Evolutionary conservation across 176 grass and related monocot genomes (phyloP).

Genomic region (Bromus sterilis): DNA sequence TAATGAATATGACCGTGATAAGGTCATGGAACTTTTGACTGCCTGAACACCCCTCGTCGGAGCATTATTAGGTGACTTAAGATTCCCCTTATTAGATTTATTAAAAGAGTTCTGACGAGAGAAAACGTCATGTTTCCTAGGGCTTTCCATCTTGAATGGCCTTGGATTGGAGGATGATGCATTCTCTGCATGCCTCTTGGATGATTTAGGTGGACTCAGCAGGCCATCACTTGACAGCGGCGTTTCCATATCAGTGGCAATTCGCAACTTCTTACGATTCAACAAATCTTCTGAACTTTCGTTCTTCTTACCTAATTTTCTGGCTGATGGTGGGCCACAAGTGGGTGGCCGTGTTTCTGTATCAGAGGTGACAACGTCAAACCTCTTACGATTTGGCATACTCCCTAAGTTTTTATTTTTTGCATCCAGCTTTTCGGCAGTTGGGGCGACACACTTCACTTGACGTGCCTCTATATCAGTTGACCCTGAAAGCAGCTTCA

Average conservation of each 20-base stretch:
- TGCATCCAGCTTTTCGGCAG: constrained; percentile 33
- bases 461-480: constrained; percentile 9
- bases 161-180: constrained; percentile 24
- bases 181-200: constrained; percentile 35
- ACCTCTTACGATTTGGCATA: constrained; percentile 30
- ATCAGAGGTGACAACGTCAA: constrained; percentile 28
- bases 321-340: constrained; percentile 15
- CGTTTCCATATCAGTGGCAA: constrained; percentile 37
- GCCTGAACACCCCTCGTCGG: constrained; percentile 20
- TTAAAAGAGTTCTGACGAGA: constrained; percentile 49
- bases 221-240: constrained; percentile 36
- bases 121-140: constrained; percentile 26
- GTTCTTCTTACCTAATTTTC: constrained; percentile 28
- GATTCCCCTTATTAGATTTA: constrained; percentile 30
- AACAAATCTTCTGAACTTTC: constrained; percentile 26
- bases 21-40: constrained; percentile 32
- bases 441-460: constrained; percentile 15
- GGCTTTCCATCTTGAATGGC: constrained; percentile 22
- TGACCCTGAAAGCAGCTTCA: constrained; percentile 19
- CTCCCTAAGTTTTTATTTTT: constrained; percentile 28
- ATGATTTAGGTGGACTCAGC: constrained; percentile 36
- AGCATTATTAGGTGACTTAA: constrained; percentile 30
- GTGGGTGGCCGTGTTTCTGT: neutral
- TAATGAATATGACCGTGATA: constrained; percentile 57
- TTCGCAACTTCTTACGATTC: constrained; percentile 42